These are phyloP conservation scores for Multifurca ochricompacta DNA, from an alignment of 768 basidiomycete species.

Conservation along the genomic window DNA sequence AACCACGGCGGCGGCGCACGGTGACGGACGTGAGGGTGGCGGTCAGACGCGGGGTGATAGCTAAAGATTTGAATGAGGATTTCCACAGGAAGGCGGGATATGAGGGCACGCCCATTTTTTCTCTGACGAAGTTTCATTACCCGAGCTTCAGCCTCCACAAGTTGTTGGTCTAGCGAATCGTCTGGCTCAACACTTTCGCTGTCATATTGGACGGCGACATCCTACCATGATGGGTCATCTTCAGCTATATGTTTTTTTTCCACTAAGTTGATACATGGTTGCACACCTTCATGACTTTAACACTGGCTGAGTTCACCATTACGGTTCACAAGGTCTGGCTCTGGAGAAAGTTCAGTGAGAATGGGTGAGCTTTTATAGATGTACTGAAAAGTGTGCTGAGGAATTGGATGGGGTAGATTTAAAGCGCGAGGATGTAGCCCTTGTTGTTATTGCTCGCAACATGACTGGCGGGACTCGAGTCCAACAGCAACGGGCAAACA, in stretches of 20 bases:
- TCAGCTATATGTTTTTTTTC: neutral
- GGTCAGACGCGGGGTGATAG: constrained; percentile 13
- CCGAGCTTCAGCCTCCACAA: constrained; percentile 2
- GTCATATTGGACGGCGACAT: constrained; percentile 10
- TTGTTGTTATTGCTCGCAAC: neutral
- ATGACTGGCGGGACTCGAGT: neutral
- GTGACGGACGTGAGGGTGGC: constrained; percentile 7
- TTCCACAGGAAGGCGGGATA: constrained; percentile 16
- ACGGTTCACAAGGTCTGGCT: neutral
- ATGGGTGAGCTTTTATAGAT: neutral
- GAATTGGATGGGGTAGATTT: neutral
- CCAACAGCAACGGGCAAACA: neutral
- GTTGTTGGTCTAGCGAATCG: constrained; percentile 8
- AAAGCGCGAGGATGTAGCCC: neutral
- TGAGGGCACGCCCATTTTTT: constrained; percentile 15
- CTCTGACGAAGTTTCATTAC: constrained; percentile 7
- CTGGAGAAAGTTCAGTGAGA: neutral
- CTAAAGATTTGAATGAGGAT: constrained; percentile 16
- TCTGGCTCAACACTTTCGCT: neutral
- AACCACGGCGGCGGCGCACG: constrained; percentile 14
- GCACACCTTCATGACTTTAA: constrained; percentile 6
- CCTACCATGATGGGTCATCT: neutral
- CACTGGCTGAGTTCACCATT: neutral
- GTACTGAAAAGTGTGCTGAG: neutral
- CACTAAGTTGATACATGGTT: neutral